These are phyloP conservation scores for Turnera subulata DNA, from an alignment of 345 rosid species.

Conservation along the genomic window DNA sequence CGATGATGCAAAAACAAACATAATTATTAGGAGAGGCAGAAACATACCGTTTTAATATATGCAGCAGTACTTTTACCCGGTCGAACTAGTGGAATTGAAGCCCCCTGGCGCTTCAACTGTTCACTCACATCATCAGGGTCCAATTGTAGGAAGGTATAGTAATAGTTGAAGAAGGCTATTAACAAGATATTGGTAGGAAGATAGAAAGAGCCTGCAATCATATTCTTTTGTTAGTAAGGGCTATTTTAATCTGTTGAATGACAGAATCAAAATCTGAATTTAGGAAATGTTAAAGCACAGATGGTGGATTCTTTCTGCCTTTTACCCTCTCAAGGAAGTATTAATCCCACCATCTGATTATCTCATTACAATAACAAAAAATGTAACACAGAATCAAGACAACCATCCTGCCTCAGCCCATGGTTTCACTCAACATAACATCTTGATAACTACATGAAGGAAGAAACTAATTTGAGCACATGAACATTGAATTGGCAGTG, in stretches of 20 bases:
- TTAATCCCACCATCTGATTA: too few relatives aligned
- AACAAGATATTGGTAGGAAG: slow-evolving; percentile 84
- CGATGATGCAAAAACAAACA: too few relatives aligned
- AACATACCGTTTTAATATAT: slow-evolving; percentile 72
- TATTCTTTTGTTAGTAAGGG: neutral
- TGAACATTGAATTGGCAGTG: neutral
- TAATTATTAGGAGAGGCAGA: slow-evolving; percentile 3
- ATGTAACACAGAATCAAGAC: too few relatives aligned
- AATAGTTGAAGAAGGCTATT: slow-evolving; percentile 98
- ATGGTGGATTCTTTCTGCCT: too few relatives aligned
- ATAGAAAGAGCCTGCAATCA: slow-evolving; percentile 76
- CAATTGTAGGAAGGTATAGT: slow-evolving; percentile 93
- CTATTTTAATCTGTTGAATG: neutral
- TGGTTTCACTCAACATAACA: neutral
- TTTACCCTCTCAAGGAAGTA: too few relatives aligned
- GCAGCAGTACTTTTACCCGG: slow-evolving; percentile 95
- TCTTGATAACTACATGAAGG: neutral
- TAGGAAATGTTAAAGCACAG: too few relatives aligned
- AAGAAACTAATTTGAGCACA: neutral
- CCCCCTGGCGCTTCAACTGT: slow-evolving; percentile 96
- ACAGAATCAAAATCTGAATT: too few relatives aligned
- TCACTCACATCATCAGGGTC: slow-evolving; percentile 99
- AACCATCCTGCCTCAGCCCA: neutral
- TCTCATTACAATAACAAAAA: too few relatives aligned
- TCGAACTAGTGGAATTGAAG: slow-evolving; percentile 86